phyloP scores from a whole-genome alignment of 2,329 filamentous ascomycete genomes.

The Pyricularia grisea region DNA sequence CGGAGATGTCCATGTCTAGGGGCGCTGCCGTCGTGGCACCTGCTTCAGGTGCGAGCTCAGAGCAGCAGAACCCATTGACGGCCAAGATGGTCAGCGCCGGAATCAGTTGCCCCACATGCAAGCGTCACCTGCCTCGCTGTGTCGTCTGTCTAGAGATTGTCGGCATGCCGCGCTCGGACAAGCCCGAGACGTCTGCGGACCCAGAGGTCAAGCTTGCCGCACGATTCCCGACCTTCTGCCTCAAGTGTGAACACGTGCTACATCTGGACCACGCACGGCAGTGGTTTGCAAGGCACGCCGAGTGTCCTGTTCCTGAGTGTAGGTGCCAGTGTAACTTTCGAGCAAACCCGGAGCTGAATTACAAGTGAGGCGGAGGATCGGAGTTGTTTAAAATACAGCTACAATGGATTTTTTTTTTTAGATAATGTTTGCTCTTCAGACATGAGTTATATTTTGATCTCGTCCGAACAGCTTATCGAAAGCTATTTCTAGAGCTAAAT shows the following conservation, averaged over 20 bases:
- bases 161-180: slow-evolving; percentile 52
- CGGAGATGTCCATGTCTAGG: slow-evolving; percentile 42
- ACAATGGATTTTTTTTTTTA: not conserved
- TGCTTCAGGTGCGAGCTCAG: slow-evolving; percentile 6
- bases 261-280: slow-evolving; percentile 58
- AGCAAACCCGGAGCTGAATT: slow-evolving; percentile 49
- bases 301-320: slow-evolving; percentile 62
- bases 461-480: not conserved
- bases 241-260: slow-evolving; percentile 58
- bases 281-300: slow-evolving; percentile 56
- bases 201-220: slow-evolving; percentile 36
- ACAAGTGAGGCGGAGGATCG: slow-evolving; percentile 23
- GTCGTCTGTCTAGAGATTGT: slow-evolving; percentile 60
- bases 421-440: not conserved
- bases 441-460: not conserved
- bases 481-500: not conserved
- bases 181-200: slow-evolving; percentile 41
- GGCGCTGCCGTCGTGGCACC: slow-evolving; percentile 8
- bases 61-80: slow-evolving; percentile 42
- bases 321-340: slow-evolving; percentile 54
- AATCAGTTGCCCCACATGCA: slow-evolving; percentile 57
- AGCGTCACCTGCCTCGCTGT: slow-evolving; percentile 56
- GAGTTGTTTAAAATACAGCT: not conserved
- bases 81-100: slow-evolving; percentile 47
- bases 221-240: slow-evolving; percentile 59